Conservation (phyloP, 768 basidiomycete species). For the Cubamyces sp. region DNA sequence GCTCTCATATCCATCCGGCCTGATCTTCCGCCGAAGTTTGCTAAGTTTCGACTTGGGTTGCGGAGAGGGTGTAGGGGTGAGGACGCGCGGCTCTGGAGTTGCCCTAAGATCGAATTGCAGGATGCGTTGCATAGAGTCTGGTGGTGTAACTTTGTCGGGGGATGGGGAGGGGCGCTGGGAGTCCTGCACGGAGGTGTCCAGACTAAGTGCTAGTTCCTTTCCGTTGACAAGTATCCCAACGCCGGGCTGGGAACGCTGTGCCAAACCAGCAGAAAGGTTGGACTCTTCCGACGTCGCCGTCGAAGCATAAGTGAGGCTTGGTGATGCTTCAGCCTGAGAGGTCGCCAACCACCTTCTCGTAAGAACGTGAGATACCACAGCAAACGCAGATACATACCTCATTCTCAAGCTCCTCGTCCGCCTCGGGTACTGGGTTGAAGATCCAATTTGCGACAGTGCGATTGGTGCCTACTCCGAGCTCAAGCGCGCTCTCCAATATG, state of each 20-base stretch:
- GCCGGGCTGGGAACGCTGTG: slow-evolving; percentile 27
- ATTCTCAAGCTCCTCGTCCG: slow-evolving; percentile 53
- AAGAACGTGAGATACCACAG: neutral
- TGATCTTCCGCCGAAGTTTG: slow-evolving; percentile 41
- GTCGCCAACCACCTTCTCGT: neutral
- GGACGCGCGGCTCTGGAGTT: slow-evolving; percentile 31
- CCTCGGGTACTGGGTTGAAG: slow-evolving; percentile 62
- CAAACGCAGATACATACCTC: slow-evolving; percentile 35
- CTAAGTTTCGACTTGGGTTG: slow-evolving; percentile 36
- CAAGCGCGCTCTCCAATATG: slow-evolving; percentile 71
- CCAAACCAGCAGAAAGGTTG: slow-evolving; percentile 34
- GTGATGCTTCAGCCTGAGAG: slow-evolving; percentile 32
- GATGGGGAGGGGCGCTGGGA: slow-evolving; percentile 7
- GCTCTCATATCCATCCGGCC: slow-evolving; percentile 53
- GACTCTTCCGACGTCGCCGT: slow-evolving; percentile 49
- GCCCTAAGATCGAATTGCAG: slow-evolving; percentile 39
- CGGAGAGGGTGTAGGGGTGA: slow-evolving; percentile 17
- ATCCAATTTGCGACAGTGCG: slow-evolving; percentile 71
- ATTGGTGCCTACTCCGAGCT: slow-evolving; percentile 65
- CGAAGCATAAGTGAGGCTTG: slow-evolving; percentile 44
- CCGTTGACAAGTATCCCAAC: slow-evolving; percentile 25
- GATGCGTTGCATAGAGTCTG: slow-evolving; percentile 23
- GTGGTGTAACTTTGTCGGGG: slow-evolving; percentile 5
- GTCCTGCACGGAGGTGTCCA: slow-evolving; percentile 16
- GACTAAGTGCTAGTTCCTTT: slow-evolving; percentile 15